Percentiles rank a stretch among this genome's conserved stretches.
Conservation (phyloP, 352 stramenopile species). For the Phytophthora vignae region DNA sequence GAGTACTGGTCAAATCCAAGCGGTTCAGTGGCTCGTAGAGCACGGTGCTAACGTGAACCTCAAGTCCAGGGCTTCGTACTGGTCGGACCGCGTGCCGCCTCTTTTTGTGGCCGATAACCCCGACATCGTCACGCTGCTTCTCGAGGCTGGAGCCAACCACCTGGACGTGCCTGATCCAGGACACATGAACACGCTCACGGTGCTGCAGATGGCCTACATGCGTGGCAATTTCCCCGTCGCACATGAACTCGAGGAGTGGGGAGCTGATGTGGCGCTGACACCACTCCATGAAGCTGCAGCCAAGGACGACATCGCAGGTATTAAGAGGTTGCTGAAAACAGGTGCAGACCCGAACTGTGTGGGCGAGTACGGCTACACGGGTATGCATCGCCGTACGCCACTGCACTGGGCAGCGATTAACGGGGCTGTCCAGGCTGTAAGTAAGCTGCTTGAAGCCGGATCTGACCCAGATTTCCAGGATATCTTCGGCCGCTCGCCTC, state of each 20-base stretch:
- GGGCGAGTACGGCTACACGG: constrained; percentile 73
- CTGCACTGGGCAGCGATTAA: constrained; percentile 80
- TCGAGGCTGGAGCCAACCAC: constrained; percentile 74
- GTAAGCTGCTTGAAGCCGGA: constrained; percentile 57
- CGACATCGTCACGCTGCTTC: constrained; percentile 66
- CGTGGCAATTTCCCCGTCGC: constrained; percentile 71
- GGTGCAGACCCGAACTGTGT: constrained; percentile 70
- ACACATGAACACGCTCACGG: constrained; percentile 77
- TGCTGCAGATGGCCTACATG: constrained; percentile 73
- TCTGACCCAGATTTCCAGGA: constrained; percentile 82
- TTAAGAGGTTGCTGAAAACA: constrained; percentile 60
- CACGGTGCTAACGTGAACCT: constrained; percentile 69
- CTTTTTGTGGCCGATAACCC: constrained; percentile 77
- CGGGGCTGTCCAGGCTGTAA: constrained; percentile 49
- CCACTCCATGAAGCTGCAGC: constrained; percentile 74
- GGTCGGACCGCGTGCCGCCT: constrained; percentile 67
- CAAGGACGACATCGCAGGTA: constrained; percentile 37
- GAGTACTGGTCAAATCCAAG: constrained; percentile 61
- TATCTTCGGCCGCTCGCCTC: constrained; percentile 56
- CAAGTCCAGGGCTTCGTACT: constrained; percentile 67
- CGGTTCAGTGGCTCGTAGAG: constrained; percentile 63
- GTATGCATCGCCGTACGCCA: constrained; percentile 72
- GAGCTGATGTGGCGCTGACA: constrained; percentile 73
- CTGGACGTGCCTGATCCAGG: constrained; percentile 71
- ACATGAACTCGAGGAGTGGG: constrained; percentile 73